Evolutionary conservation across 805 yeast genomes (phyloP).

Genomic region (Teunomyces panamensis): DNA sequence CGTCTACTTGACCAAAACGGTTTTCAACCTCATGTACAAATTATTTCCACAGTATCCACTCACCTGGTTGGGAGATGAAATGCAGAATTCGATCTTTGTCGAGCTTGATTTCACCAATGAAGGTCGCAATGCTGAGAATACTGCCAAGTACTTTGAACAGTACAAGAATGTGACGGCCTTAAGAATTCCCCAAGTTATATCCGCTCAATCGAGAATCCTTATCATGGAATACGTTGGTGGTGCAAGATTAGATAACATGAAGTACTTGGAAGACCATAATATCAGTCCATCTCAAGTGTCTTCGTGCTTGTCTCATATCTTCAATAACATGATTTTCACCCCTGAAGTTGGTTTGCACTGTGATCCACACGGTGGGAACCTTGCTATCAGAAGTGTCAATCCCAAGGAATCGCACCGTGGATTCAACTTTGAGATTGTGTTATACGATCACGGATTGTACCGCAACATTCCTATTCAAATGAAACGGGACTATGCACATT

Average conservation of each 20-base stretch:
- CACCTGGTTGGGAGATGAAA: conserved; percentile 93
- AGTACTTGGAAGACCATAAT: conserved; percentile 56
- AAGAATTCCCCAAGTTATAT: conserved; percentile 68
- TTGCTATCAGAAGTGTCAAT: conserved; percentile 62
- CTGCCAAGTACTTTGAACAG: conserved; percentile 62
- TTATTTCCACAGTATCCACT: conserved; percentile 93
- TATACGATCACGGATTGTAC: conserved; percentile 94
- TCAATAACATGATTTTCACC: conserved; percentile 92
- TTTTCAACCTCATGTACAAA: conserved; percentile 67
- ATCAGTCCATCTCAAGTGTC: conserved; percentile 80
- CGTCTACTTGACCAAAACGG: conserved; percentile 70
- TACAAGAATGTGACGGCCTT: conserved; percentile 66
- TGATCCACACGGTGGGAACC: conserved; percentile 97
- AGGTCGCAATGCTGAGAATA: conserved; percentile 74
- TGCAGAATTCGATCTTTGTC: conserved; percentile 81
- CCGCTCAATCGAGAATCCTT: conserved; percentile 67
- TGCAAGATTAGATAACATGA: conserved; percentile 73
- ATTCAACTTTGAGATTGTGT: conserved; percentile 84
- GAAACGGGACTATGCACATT: conserved; percentile 80
- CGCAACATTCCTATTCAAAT: conserved; percentile 74
- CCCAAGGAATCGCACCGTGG: conserved; percentile 22
- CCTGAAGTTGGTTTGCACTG: conserved; percentile 92
- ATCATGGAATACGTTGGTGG: conserved; percentile 89
- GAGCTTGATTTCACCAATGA: conserved; percentile 88
- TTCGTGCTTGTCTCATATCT: conserved; percentile 81